These are phyloP conservation scores for Clitopilus passeckerianus DNA, from an alignment of 768 basidiomycete genomes.

Conservation along the genomic window DNA sequence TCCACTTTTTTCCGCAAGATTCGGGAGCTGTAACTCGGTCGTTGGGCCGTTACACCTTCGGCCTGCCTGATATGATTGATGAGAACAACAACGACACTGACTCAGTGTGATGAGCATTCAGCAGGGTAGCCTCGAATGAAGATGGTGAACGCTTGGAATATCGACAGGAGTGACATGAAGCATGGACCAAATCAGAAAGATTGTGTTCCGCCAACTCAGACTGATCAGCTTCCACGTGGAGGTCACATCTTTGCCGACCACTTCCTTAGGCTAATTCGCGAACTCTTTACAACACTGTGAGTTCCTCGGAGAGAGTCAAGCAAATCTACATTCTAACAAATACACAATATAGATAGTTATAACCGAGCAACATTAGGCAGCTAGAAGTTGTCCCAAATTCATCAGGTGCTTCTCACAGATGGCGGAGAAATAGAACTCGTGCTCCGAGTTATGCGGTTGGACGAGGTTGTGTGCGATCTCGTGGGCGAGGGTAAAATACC, in stretches of 20 bases:
- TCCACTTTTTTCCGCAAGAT: too few relatives aligned
- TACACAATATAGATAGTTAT: too few relatives aligned
- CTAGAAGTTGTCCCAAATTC: conserved; percentile 30
- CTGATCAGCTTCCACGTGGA: conserved; percentile 2
- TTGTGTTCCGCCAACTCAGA: background rate
- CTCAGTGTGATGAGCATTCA: background rate
- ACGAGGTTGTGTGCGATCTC: conserved; percentile 93
- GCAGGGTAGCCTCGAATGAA: background rate
- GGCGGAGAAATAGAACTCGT: conserved; percentile 92
- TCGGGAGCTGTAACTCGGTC: too few relatives aligned
- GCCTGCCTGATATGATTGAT: background rate
- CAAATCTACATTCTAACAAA: too few relatives aligned
- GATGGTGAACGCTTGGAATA: background rate
- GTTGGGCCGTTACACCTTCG: background rate
- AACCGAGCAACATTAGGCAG: background rate
- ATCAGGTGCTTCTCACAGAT: conserved; percentile 70
- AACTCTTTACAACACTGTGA: background rate
- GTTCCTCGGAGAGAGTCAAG: background rate
- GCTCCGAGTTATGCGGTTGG: conserved; percentile 82
- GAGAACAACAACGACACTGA: background rate
- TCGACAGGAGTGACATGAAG: background rate
- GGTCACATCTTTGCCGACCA: background rate
- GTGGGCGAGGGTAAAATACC: conserved; percentile 91
- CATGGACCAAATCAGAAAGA: background rate
- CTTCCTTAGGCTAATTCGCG: background rate